Evolutionary conservation across 2,329 filamentous ascomycete genomes (phyloP).

Genomic region (Dothideomycetes sp.): DNA sequence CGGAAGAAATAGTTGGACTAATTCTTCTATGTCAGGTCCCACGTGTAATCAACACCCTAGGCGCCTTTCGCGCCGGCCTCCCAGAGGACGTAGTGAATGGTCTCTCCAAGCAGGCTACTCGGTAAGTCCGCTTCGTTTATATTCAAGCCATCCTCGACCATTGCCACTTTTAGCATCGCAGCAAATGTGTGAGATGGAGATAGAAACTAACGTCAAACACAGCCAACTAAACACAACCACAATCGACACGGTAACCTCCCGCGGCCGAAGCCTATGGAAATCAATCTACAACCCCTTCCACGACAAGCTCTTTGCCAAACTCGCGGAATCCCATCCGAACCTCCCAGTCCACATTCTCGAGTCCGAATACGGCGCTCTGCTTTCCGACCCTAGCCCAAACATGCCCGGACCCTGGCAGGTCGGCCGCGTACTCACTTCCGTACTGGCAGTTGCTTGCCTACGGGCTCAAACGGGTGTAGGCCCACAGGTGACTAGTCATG

Average conservation of each 20-base stretch:
- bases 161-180: neutral
- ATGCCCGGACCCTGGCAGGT: constrained; percentile 28
- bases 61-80: constrained; percentile 55
- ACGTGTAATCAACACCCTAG: constrained; percentile 72
- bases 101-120: constrained; percentile 48
- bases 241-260: constrained; percentile 41
- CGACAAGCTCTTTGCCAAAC: constrained; percentile 57
- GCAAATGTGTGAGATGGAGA: neutral
- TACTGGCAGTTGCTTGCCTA: constrained; percentile 65
- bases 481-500: constrained; percentile 69
- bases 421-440: constrained; percentile 59
- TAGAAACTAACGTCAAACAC: constrained; percentile 27
- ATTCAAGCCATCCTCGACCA: too few relatives aligned
- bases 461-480: constrained; percentile 71
- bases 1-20: neutral
- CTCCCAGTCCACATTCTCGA: constrained; percentile 69
- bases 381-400: constrained; percentile 46
- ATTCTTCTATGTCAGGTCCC: constrained; percentile 56
- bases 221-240: neutral
- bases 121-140: constrained; percentile 21
- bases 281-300: constrained; percentile 68
- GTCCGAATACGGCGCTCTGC: constrained; percentile 61
- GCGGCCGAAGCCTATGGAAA: constrained; percentile 61
- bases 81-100: constrained; percentile 42
- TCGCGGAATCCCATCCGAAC: constrained; percentile 68